Conservation (phyloP, 345 rosid genomes). For the Syzygium grande region DNA sequence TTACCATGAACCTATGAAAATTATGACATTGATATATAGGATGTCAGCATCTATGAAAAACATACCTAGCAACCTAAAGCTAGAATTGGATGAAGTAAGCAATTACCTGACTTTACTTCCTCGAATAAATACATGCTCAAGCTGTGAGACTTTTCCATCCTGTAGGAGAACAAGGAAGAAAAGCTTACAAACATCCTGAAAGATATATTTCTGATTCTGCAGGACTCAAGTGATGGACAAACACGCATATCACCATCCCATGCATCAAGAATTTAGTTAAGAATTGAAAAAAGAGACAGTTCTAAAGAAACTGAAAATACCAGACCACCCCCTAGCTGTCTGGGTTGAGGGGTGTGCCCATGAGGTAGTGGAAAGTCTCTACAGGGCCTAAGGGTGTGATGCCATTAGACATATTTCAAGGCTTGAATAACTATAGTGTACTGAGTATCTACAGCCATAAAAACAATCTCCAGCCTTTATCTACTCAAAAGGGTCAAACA, state of each 20-base stretch:
- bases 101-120: conserved; percentile 97
- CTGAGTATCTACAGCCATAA: neutral
- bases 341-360: neutral
- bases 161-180: conserved; percentile 8
- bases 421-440: neutral
- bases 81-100: neutral
- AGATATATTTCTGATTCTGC: neutral
- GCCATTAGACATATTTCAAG: neutral
- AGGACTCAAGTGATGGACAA: neutral
- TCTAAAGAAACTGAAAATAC: neutral
- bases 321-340: neutral
- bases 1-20: conserved; percentile 83
- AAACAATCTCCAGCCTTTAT: neutral
- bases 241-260: neutral
- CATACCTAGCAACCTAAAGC: neutral
- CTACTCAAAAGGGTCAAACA: neutral
- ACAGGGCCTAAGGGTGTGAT: neutral
- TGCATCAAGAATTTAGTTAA: neutral
- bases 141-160: conserved; percentile 98
- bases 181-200: neutral
- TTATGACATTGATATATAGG: neutral
- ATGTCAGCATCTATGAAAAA: neutral
- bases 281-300: neutral
- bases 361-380: neutral
- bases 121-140: conserved; percentile 94